Base-by-base conservation (phyloP, 371 early-diverging fungal species). In the Parasitella parasitica region DNA sequence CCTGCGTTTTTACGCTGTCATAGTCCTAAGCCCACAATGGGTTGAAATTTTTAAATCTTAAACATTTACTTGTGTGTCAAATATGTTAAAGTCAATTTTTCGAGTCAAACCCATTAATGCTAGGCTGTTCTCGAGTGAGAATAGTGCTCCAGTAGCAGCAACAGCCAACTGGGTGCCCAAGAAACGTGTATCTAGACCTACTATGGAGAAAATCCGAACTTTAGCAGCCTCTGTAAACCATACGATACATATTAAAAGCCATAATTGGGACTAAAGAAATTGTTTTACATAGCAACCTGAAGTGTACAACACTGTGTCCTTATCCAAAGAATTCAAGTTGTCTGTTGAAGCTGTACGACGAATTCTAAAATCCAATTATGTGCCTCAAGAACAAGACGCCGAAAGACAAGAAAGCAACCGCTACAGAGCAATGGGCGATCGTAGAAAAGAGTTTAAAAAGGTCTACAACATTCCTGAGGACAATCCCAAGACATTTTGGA, bases 331-430 rank as follows among this genome's bases (percentile, higher is more conserved):
- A 56, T 78, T 72, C 49, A 66, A 68, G 28, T 48, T 75, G 7
- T 78, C 78, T 0, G 64, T 62, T 3, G 78, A 78, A 61, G 78
- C 71, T 12, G 61, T 78, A 22, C 56, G 62, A 11, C 69, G 78
- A 30, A 78, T 78, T 6, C 22, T 78, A 12, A 78, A 75, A 63
- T 75, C 75, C 15, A 77, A 68, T 6, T 77, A 67, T 27, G 51
- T 36, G 13, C 72, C 76, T 20, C 37, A 53, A 9, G 27, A 20
- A 13, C 63, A 70, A 30, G 62, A 52, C 2, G 71, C 67, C 15
- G 61, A 65, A 51, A 63, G 76, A 52, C 76, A 76, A 60, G 76
- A 76, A 54, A 55, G 48, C 13, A 76, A 76, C 20, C 63, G 76
- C 16, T 76, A 71, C 35, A 54, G 63, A 11, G 73, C 76, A 0